phyloP scores from a whole-genome alignment of 164 flowering plant species.

The Liriodendron chinense region DNA sequence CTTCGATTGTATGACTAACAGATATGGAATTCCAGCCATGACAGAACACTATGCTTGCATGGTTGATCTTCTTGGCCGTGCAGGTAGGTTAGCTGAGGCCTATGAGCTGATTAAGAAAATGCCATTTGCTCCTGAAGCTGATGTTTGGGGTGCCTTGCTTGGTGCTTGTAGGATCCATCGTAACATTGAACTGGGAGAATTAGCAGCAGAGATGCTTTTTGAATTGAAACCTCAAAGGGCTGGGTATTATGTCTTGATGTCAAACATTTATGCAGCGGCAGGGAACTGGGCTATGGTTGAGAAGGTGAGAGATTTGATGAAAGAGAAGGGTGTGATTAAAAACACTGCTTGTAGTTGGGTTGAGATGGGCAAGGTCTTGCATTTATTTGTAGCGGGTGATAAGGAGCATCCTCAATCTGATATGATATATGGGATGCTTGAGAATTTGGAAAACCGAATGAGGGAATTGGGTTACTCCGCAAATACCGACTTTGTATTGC shows the following conservation, averaged over 20 bases:
- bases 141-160: conserved; percentile 21
- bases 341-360: conserved; percentile 17
- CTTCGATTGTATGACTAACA: conserved; percentile 10
- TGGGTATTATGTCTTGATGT: conserved; percentile 14
- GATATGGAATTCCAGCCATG: conserved; percentile 9
- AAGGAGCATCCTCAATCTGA: background rate
- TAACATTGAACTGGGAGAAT: conserved; percentile 13
- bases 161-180: conserved; percentile 21
- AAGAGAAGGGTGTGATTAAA: conserved; percentile 11
- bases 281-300: conserved; percentile 6
- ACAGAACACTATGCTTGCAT: conserved; percentile 22
- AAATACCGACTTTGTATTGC: background rate
- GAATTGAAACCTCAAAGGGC: conserved; percentile 17
- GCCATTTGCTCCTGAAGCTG: conserved; percentile 10
- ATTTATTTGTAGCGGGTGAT: background rate
- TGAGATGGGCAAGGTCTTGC: conserved; percentile 1
- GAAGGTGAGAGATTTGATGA: conserved; percentile 4
- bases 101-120: conserved; percentile 14
- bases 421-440: background rate
- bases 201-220: conserved; percentile 14
- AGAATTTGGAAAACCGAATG: background rate
- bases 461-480: background rate
- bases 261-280: conserved; percentile 10
- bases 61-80: conserved; percentile 24
- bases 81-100: conserved; percentile 19